These are phyloP conservation scores for Cladosporium sp. DNA, from an alignment of 2,329 filamentous ascomycete genomes.

Conservation along the genomic window DNA sequence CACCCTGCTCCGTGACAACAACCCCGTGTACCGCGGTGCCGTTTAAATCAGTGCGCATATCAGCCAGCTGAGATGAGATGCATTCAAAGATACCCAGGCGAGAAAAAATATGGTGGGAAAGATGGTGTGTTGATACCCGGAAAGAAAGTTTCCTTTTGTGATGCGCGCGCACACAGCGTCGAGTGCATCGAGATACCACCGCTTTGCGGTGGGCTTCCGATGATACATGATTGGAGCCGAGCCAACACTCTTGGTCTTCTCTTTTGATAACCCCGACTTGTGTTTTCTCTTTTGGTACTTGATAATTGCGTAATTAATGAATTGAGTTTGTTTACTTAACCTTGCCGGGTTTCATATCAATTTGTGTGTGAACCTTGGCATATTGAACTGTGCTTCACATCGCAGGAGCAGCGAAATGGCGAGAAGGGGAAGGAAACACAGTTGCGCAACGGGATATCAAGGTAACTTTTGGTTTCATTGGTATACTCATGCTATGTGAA, in stretches of 20 bases:
- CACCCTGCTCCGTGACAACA: slow-evolving; percentile 45
- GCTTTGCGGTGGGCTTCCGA: neutral
- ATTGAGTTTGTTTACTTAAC: neutral
- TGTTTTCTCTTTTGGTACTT: neutral
- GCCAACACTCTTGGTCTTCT: neutral
- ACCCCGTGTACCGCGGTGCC: slow-evolving; percentile 45
- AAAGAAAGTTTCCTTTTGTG: neutral
- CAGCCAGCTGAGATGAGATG: slow-evolving; percentile 5
- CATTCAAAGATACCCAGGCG: slow-evolving; percentile 5
- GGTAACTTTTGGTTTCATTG: neutral
- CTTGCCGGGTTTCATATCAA: neutral
- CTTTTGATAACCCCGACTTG: neutral
- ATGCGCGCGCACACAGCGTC: neutral
- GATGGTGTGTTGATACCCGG: slow-evolving; percentile 6
- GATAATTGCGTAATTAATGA: slow-evolving; percentile 7
- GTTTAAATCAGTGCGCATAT: slow-evolving; percentile 29
- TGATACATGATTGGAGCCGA: neutral
- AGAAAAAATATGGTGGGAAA: neutral
- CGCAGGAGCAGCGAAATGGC: neutral
- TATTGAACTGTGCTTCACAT: too few relatives aligned
- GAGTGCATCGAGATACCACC: neutral
- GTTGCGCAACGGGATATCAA: neutral
- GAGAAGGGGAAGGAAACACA: neutral
- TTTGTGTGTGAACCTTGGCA: neutral
- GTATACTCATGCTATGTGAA: neutral